Base-by-base conservation (phyloP, 257 asterid species). In the Scutellaria minor region DNA sequence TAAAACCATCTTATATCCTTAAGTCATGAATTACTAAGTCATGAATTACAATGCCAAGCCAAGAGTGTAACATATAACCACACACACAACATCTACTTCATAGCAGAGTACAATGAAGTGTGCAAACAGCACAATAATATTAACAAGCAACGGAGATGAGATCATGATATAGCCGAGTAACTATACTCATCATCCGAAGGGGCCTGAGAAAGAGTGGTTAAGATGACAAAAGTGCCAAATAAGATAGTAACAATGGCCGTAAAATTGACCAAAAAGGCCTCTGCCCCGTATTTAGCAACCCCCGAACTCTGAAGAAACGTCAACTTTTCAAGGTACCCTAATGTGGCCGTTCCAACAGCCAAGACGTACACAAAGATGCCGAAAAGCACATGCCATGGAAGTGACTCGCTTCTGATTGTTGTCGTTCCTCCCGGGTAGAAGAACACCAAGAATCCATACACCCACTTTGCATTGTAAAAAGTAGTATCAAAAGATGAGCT, bases 391-490 rank as follows among this genome's bases (percentile, higher is more conserved):
- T 95, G 99, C 97, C 97, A 95, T 47, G 99, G 99, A 42, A 95
- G 96, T 1, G 96, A 87, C 58, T 73, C 89, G 0, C 91, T 86
- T 72, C 97, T 85, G 3, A 92, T 58, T 22, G 78, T 53, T 8
- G 88, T 14, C 31, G 96, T 51, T 62, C 97, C 99, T 18, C 99
- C 98, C 0, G 99, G 99, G 85, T 53, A 95, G 89, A 95, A 95
- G 86, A 95, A 95, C 48, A 90, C 89, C 52, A 88, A 9, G 73
- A 95, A 87, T 7, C 98, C 99, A 50, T 80, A 92, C 31, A 92
- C 22, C 99, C 99, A 95, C 99, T 95, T 96, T 84, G 78, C 55
- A 66, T 65, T 12, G 9, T 45, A 7, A 66, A 14, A 44, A 45
- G 58, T 18, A 24, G 47, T 24, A 58, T 12, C 39, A 62, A 53